Evolutionary conservation across 2,329 filamentous ascomycete species (phyloP).

Genomic region (Dothideomycetes sp.): DNA sequence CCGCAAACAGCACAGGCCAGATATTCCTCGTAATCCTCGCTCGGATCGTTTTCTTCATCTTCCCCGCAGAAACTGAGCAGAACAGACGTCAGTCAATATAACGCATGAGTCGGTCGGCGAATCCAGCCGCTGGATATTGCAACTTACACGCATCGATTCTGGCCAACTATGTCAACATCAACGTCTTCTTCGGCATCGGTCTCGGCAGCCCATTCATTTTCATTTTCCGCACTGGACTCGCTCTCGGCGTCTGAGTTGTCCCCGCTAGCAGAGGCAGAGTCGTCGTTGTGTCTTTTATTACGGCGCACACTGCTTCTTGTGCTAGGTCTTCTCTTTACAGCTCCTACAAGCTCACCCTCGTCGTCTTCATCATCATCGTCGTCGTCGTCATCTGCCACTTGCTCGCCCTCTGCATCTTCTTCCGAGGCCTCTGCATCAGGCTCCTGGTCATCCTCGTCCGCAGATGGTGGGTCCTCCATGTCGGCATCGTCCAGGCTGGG

Average conservation of each 20-base stretch:
- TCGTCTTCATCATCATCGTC: conserved; percentile 35
- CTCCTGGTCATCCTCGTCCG: conserved; percentile 30
- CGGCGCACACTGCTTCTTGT: conserved; percentile 14
- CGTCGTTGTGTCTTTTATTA: conserved; percentile 20
- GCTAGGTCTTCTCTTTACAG: conserved; percentile 23
- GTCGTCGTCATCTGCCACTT: conserved; percentile 26
- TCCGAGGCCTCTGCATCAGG: conserved; percentile 35
- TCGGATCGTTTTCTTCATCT: conserved; percentile 72
- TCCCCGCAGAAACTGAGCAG: conserved; percentile 66
- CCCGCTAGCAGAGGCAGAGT: conserved; percentile 13
- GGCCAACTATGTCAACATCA: conserved; percentile 41
- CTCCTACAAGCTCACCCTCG: conserved; percentile 28
- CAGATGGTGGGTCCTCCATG: conserved; percentile 20
- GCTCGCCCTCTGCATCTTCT: conserved; percentile 20
- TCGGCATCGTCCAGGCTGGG: conserved; percentile 20
- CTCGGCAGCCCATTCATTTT: conserved; percentile 42
- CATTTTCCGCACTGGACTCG: conserved; percentile 28
- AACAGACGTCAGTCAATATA: conserved; percentile 9
- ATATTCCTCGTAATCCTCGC: conserved; percentile 69
- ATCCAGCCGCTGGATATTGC: too few relatives aligned
- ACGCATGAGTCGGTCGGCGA: not conserved
- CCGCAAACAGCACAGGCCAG: conserved; percentile 67
- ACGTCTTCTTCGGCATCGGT: conserved; percentile 46
- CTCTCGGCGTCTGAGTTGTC: conserved; percentile 18
- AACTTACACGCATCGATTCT: conserved; percentile 55